These are phyloP conservation scores for Terfezia boudieri DNA, from an alignment of 495 filamentous ascomycete genomes.

Conservation along the genomic window DNA sequence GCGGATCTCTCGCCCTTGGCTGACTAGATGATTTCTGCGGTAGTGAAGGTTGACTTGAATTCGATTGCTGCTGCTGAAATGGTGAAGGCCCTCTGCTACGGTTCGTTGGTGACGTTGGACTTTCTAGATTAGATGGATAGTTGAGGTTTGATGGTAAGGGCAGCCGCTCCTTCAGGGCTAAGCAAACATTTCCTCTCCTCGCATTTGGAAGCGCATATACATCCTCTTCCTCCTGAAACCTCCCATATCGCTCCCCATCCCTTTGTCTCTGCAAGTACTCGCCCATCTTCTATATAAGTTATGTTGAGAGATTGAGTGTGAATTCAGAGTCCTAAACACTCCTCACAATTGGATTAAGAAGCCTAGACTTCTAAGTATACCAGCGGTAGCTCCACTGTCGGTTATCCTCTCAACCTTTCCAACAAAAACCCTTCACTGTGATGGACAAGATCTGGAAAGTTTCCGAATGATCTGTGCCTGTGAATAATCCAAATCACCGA, in stretches of 20 bases:
- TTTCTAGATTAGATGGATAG: too few species aligned
- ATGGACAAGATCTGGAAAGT: too few species aligned
- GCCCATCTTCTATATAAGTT: neutral
- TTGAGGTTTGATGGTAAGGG: neutral
- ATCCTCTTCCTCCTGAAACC: neutral
- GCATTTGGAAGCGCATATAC: neutral
- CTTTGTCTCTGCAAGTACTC: neutral
- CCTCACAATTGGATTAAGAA: neutral
- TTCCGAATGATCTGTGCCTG: too few species aligned
- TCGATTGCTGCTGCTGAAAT: neutral
- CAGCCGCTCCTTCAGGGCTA: neutral
- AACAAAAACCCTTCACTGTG: too few species aligned
- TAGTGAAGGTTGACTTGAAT: neutral
- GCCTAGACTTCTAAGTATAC: neutral
- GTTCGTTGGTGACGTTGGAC: too few species aligned
- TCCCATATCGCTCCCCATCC: neutral
- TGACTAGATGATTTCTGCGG: neutral
- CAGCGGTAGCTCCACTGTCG: neutral
- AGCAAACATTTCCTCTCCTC: neutral
- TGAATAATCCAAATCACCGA: too few species aligned
- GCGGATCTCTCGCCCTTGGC: neutral
- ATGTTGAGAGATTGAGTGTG: neutral
- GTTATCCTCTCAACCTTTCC: neutral
- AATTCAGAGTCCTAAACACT: neutral
- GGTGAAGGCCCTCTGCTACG: neutral